A percentile compares a stretch with the other conserved stretches of the same genome.
phyloP scores from a whole-genome alignment of 2,329 filamentous ascomycete genomes.

The Scytalidium sp. region DNA sequence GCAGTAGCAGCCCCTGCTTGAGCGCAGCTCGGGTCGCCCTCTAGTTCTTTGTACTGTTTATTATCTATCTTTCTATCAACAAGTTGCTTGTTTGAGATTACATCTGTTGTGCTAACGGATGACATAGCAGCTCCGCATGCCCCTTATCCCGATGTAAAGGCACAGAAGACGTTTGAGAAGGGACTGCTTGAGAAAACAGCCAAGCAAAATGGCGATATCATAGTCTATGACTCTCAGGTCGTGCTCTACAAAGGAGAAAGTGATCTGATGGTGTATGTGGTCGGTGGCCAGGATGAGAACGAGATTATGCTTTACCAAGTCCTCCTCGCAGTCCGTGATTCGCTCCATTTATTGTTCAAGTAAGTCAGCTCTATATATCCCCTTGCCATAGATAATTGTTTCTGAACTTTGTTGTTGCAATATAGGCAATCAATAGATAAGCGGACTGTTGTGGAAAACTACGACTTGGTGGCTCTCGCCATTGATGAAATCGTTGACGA shows the following conservation, averaged over 20 bases:
- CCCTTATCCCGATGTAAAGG: slow-evolving; percentile 84
- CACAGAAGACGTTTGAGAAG: slow-evolving; percentile 96
- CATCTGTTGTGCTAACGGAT: background rate
- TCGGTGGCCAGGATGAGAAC: slow-evolving; percentile 90
- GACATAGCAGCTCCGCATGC: slow-evolving; percentile 50
- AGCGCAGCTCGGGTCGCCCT: too few species aligned
- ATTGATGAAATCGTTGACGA: slow-evolving; percentile 96
- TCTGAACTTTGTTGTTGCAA: background rate
- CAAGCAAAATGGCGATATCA: slow-evolving; percentile 93
- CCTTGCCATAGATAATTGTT: background rate
- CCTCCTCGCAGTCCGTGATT: slow-evolving; percentile 84
- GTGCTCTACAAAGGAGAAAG: slow-evolving; percentile 98
- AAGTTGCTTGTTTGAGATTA: background rate
- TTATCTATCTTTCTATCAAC: background rate
- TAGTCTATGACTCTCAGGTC: slow-evolving; percentile 94
- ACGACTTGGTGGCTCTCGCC: slow-evolving; percentile 89
- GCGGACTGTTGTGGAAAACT: slow-evolving; percentile 97
- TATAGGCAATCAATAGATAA: slow-evolving; percentile 91
- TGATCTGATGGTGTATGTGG: slow-evolving; percentile 94
- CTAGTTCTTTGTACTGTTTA: too few species aligned
- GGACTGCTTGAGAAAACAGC: slow-evolving; percentile 92
- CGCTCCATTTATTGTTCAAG: slow-evolving; percentile 90
- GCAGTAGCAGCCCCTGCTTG: background rate
- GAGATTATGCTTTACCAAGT: slow-evolving; percentile 96
- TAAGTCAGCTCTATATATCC: slow-evolving; percentile 39